Evolutionary conservation across 805 yeast species (phyloP).

Genomic region (Candida tammaniensis): DNA sequence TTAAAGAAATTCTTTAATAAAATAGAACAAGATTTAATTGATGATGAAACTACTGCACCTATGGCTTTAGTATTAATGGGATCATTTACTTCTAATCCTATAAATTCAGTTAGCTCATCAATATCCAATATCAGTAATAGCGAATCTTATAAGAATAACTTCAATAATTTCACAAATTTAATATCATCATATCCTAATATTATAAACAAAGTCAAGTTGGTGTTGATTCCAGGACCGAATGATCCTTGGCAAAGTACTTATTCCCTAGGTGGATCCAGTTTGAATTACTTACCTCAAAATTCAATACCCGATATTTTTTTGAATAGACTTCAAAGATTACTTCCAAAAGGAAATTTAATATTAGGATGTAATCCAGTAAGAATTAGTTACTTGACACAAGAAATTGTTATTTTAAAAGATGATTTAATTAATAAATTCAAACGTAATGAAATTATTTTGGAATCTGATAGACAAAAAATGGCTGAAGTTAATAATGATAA

Average conservation of each 20-base stretch:
- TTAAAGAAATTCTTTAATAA: constrained; percentile 58
- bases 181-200: constrained; percentile 59
- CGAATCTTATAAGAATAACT: constrained; percentile 58
- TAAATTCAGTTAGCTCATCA: constrained; percentile 54
- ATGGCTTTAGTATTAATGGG: constrained; percentile 77
- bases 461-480: constrained; percentile 30
- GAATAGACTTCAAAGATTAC: constrained; percentile 54
- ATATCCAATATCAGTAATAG: constrained; percentile 48
- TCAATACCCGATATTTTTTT: constrained; percentile 72
- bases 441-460: constrained; percentile 62
- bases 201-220: constrained; percentile 50
- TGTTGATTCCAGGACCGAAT: constrained; percentile 83
- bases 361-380: constrained; percentile 74
- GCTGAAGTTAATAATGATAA: constrained; percentile 9
- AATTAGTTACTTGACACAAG: constrained; percentile 78
- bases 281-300: constrained; percentile 54
- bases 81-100: constrained; percentile 68
- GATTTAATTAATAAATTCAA: constrained; percentile 68
- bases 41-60: constrained; percentile 44
- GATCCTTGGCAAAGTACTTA: constrained; percentile 89
- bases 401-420: constrained; percentile 71
- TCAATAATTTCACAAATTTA: constrained; percentile 70
- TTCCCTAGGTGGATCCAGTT: constrained; percentile 50
- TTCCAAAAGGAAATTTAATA: constrained; percentile 30
- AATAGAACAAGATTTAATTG: constrained; percentile 34